Percentiles rank a stretch among this genome's conserved stretches.
Evolutionary conservation across 768 basidiomycete species (phyloP).

Genomic region (Boletus rubroflammeus): DNA sequence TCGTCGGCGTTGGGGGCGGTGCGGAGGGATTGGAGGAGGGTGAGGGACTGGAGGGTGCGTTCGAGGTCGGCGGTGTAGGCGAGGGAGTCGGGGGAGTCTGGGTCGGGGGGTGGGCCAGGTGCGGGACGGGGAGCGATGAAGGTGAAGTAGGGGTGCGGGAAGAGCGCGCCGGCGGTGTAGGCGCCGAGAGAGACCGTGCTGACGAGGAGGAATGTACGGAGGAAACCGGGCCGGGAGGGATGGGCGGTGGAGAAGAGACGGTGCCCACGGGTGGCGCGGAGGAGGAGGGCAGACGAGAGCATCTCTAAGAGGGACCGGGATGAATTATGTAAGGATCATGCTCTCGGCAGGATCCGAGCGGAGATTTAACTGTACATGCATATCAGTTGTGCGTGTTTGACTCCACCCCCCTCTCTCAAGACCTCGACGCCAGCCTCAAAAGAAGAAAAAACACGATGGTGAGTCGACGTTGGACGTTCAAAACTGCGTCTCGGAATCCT

Average conservation of each 20-base stretch:
- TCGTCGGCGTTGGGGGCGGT: constrained; percentile 45
- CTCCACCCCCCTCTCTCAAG: constrained; percentile 15
- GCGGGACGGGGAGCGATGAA: constrained; percentile 75
- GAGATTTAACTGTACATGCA: constrained; percentile 8
- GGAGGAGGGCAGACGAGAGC: constrained; percentile 8
- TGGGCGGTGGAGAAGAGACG: constrained; percentile 19
- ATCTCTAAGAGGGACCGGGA: neutral
- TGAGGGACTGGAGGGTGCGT: constrained; percentile 59
- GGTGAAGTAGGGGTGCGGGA: constrained; percentile 61
- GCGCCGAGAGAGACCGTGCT: constrained; percentile 25
- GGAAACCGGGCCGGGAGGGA: constrained; percentile 1
- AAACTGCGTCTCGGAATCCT: constrained; percentile 34
- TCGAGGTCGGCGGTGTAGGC: constrained; percentile 64
- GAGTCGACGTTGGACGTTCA: constrained; percentile 32
- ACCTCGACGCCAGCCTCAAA: constrained; percentile 35
- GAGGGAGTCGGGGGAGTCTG: constrained; percentile 53
- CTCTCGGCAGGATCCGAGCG: constrained; percentile 23
- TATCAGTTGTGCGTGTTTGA: no score
- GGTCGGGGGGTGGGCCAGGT: constrained; percentile 58
- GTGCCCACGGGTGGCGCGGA: neutral
- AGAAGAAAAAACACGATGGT: constrained; percentile 44
- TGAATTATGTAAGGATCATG: constrained; percentile 2
- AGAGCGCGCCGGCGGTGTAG: constrained; percentile 59
- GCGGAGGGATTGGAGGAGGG: constrained; percentile 53
- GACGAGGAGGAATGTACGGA: constrained; percentile 20